Evolutionary conservation across 2,329 filamentous ascomycete genomes (phyloP).

Genomic region (Pestalotiopsis sp.): DNA sequence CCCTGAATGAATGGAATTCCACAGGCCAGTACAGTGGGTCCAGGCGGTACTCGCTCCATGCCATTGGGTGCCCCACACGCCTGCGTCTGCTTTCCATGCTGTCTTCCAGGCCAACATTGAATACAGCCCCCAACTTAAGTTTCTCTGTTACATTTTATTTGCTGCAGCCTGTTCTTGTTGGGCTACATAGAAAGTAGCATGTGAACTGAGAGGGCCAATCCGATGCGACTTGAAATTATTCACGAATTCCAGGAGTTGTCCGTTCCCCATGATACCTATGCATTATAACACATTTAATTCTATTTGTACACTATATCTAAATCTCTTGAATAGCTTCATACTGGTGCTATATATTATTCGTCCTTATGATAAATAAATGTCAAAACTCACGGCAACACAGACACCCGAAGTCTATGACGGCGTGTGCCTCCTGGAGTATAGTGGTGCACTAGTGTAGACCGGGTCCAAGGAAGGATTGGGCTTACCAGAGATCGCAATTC

Average conservation of each 20-base stretch:
- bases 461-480: neutral
- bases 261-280: too few species aligned
- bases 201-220: too few species aligned
- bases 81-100: neutral
- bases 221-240: too few species aligned
- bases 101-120: neutral
- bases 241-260: too few species aligned
- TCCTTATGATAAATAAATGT: neutral
- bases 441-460: neutral
- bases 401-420: neutral
- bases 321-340: too few species aligned
- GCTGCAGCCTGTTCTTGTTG: neutral
- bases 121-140: neutral
- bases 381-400: neutral
- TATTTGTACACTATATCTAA: too few species aligned
- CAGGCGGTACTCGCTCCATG: neutral
- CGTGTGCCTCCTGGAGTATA: neutral
- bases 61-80: neutral
- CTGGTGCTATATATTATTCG: too few species aligned
- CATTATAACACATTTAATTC: too few species aligned
- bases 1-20: neutral
- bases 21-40: neutral
- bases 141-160: neutral
- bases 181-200: neutral
- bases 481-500: neutral